Evolutionary conservation across 2,329 filamentous ascomycete species (phyloP), one percentile per base, ranked within the genome.

Genomic region (Tolypocladium tundrense): DNA sequence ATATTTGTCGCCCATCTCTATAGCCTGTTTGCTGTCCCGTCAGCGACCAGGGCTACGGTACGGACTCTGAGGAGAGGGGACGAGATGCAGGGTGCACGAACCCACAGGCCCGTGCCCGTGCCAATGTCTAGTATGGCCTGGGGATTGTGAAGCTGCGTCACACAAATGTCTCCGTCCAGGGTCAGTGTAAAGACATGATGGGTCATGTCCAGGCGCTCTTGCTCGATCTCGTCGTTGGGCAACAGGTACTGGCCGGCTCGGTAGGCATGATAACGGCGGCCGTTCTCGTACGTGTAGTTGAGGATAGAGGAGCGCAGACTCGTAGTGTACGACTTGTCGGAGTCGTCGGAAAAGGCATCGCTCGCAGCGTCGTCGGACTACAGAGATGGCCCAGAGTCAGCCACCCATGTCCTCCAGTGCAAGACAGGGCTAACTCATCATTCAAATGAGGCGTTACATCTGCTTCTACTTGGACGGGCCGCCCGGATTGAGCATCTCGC

Each of bases 171-270:
- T 31, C 73, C 74, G 21, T 73, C 67, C 40, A 78, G 72, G 19
- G 77, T 64, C 39, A 78, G 58, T 51, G 74, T 75, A 63, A 79
- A 77, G 62, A 83, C 73, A 60, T 81, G 76, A 66, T 83, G 79
- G 59, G 79, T 77, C 62, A 80, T 68, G 61, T 84, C 79, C 13
- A 82, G 70, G 8, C 80, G 77, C 59, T 82, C 77, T 50, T 80
- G 71, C 65, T 84, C 81, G 57, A 57, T 51, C 51, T 64, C 62
- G 39, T 64, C 62, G 35, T 64, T 68, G 5, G 67, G 67, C 1
- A 69, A 51, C 19, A 63, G 43, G 53, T 67, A 67, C 54, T 65
- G 62, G 40, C 75, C 75, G 31, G 73, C 68, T 24, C 68, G 68
- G 60, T 67, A 72, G 40, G 62, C 65, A 57, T 73, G 70, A 55